Conservation (phyloP, 345 rosid genomes). For the Heritiera fomes region DNA sequence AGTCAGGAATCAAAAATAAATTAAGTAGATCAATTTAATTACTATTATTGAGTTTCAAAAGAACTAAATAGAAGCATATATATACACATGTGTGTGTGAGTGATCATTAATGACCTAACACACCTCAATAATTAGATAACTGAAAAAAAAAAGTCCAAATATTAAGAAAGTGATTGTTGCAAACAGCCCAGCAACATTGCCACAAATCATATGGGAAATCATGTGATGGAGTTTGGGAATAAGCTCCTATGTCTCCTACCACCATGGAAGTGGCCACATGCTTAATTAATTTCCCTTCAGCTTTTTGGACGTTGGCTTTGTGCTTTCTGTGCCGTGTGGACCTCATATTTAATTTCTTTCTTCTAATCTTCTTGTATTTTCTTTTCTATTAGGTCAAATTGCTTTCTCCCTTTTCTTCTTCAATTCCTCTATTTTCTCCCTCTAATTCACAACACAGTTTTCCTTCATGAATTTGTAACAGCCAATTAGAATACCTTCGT, state of each 20-base stretch:
- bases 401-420: not conserved
- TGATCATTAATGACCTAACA: not conserved
- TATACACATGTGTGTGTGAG: no score
- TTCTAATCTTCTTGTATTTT: no score
- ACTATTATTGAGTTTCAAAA: not conserved
- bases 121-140: not conserved
- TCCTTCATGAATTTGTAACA: not conserved
- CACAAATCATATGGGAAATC: not conserved
- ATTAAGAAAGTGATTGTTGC: not conserved
- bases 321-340: not conserved
- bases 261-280: not conserved
- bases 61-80: not conserved
- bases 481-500: no score
- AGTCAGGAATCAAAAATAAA: no score
- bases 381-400: not conserved
- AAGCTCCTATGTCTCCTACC: conserved; percentile 2
- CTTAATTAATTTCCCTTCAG: not conserved
- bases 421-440: not conserved
- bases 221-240: conserved; percentile 1
- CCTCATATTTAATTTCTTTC: not conserved
- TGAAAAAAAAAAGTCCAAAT: not conserved
- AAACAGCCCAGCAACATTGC: not conserved
- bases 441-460: not conserved
- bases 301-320: not conserved
- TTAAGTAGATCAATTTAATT: no score